These are phyloP conservation scores for Hymenoscyphus fructigenus DNA, from an alignment of 2,329 filamentous ascomycete genomes.

Conservation along the genomic window DNA sequence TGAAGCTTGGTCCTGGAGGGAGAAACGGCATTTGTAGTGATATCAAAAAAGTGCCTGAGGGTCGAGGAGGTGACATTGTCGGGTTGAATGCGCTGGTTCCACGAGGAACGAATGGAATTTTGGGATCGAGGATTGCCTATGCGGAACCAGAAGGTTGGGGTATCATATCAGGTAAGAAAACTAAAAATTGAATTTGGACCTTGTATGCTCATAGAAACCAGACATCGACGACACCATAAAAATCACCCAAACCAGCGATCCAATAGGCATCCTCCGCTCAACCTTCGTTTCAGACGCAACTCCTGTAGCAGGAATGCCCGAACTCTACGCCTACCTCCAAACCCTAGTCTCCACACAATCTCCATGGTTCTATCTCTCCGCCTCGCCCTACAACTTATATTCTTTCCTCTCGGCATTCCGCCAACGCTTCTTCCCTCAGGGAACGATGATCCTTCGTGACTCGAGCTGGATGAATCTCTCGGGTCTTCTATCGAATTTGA, in stretches of 20 bases:
- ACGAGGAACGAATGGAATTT: constrained; percentile 51
- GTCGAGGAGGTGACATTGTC: constrained; percentile 48
- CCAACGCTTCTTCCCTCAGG: constrained; percentile 66
- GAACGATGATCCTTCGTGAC: constrained; percentile 82
- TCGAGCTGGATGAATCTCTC: constrained; percentile 81
- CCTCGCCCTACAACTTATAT: constrained; percentile 92
- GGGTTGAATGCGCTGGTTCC: constrained; percentile 50
- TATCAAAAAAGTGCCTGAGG: constrained; percentile 50
- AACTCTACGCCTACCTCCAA: constrained; percentile 71
- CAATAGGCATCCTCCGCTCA: constrained; percentile 75
- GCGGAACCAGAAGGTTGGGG: constrained; percentile 79
- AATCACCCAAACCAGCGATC: constrained; percentile 76
- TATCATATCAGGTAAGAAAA: constrained; percentile 65
- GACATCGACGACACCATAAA: constrained; percentile 98
- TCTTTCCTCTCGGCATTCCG: constrained; percentile 79
- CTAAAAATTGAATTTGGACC: no score
- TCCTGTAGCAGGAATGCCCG: constrained; percentile 78
- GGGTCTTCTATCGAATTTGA: constrained; percentile 76
- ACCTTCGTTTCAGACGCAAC: constrained; percentile 78
- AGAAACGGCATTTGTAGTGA: constrained; percentile 71
- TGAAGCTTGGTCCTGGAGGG: constrained; percentile 68
- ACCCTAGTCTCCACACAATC: constrained; percentile 54
- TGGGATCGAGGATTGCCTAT: constrained; percentile 69
- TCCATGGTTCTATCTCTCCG: constrained; percentile 90
- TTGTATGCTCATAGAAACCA: constrained; percentile 35